Base-by-base conservation (phyloP, 225 moss, liverwort and hornwort species). In the Physcomitrellopsis africana region DNA sequence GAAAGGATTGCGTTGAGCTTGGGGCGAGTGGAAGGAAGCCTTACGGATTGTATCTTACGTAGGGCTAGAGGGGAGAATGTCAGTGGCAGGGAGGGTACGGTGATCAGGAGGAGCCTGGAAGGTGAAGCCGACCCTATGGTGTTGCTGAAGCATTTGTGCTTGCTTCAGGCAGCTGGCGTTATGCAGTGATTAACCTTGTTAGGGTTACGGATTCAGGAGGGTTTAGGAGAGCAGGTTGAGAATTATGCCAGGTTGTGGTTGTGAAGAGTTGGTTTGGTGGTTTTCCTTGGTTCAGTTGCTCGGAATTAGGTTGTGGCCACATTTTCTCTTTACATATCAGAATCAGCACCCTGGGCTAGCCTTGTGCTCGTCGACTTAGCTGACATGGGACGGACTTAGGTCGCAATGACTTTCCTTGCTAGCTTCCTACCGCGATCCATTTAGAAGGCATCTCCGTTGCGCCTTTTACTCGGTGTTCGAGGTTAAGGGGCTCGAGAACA, bases 201-300 rank as follows among this genome's bases (percentile, higher is more conserved):
- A 77, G 81, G 81, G 77, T 77, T 81, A 5, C 11, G 54, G 19
- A 70, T 66, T 51, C 54, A 2, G 18, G 46, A 59, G 42, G 1
- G 58, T 65, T 67, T 29, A 2, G 3, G 32, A 11, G 49, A 6
- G 51, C 13, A 9, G 23, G 15, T 52, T 15, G 9, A 49, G 48
- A 11, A 49, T 22, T 48, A 10, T 47, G 69, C 1, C 8, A 51
- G 3, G 18, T 23, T 43, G 14, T 70, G 64, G 7, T 65, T 65
- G 42, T 44, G 44, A 42, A 61, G 32, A 37, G 32, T 37, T 37
- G 4, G 32, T 37, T 37, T 7, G 32, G 32, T 37, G 32, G 24
- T 7, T 37, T 20, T 49, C 24, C 26, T 66, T 9, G 48, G 9
- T n/a, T 5, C 1, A 32, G 54, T 24, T 5, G 1, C 13, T 8